These are phyloP conservation scores for Calocera cornea DNA, from an alignment of 768 basidiomycete genomes.

Conservation along the genomic window DNA sequence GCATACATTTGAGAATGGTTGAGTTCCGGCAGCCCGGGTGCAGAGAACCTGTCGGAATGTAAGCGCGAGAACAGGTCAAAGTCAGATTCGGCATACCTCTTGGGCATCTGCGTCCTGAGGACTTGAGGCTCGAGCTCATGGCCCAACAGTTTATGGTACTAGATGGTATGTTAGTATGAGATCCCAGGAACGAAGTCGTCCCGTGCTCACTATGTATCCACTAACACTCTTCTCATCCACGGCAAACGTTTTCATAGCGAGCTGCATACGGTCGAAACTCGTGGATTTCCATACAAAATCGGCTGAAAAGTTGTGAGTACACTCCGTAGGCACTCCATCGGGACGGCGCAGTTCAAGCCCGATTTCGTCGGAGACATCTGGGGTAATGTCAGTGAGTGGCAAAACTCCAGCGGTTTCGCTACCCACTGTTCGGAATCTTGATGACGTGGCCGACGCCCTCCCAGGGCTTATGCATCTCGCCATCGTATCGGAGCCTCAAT, in stretches of 20 bases:
- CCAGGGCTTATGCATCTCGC: constrained; percentile 85
- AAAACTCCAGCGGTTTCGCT: background rate
- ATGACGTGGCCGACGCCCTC: constrained; percentile 97
- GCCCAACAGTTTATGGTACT: constrained; percentile 98
- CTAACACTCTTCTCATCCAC: constrained; percentile 99
- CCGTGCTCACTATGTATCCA: constrained; percentile 75
- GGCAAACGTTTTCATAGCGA: constrained; percentile 99
- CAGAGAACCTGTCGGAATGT: constrained; percentile 49
- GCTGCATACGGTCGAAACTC: constrained; percentile 98
- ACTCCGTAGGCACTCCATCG: constrained; percentile 86
- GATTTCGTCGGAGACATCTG: constrained; percentile 97
- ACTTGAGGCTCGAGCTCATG: constrained; percentile 95
- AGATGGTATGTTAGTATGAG: background rate
- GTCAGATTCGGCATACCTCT: constrained; percentile 33
- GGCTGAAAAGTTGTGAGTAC: constrained; percentile 89
- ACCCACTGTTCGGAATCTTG: constrained; percentile 96
- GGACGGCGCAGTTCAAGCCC: constrained; percentile 79
- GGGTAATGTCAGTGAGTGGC: background rate
- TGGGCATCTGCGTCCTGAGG: constrained; percentile 84
- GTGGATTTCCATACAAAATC: constrained; percentile 99
- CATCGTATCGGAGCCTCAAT: constrained; percentile 73
- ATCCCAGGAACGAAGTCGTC: too few relatives aligned
- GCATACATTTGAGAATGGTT: constrained; percentile 99
- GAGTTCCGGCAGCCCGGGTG: constrained; percentile 91
- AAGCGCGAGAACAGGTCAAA: background rate